These are phyloP conservation scores for Selaginella tamariscina DNA, from an alignment of 75 land plant genomes.

Conservation along the genomic window DNA sequence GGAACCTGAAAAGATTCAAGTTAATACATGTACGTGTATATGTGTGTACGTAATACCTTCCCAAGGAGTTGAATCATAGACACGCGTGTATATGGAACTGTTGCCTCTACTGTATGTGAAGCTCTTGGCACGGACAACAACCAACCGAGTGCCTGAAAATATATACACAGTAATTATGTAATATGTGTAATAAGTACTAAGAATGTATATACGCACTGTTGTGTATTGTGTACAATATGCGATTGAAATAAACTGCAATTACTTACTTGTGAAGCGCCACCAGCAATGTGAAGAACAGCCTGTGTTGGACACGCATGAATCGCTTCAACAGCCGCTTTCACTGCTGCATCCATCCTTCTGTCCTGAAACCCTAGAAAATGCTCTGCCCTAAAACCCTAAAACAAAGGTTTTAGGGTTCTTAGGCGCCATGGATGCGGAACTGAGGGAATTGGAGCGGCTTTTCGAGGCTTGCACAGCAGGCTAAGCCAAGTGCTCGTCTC, in stretches of 20 bases:
- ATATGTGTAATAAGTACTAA: no score
- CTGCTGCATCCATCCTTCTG: constrained; percentile 38
- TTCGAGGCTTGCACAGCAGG: constrained; percentile 87
- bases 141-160: constrained; percentile 68
- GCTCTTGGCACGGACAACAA: constrained; percentile 77
- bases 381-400: no score
- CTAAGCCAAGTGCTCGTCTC: constrained; percentile 77
- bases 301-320: constrained; percentile 66
- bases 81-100: constrained; percentile 65
- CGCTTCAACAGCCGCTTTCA: constrained; percentile 46
- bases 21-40: no score
- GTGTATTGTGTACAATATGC: no score
- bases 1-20: constrained; percentile 61
- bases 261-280: constrained; percentile 83
- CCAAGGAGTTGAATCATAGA: constrained; percentile 79
- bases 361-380: not conserved
- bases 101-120: constrained; percentile 70
- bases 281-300: constrained; percentile 55
- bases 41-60: no score
- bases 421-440: constrained; percentile 76
- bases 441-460: constrained; percentile 77
- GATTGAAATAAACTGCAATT: not conserved
- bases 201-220: no score
- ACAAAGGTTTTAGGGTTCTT: no score
- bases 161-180: no score